These are phyloP conservation scores for Hygrocybe punicea DNA, from an alignment of 768 basidiomycete genomes.

Conservation along the genomic window DNA sequence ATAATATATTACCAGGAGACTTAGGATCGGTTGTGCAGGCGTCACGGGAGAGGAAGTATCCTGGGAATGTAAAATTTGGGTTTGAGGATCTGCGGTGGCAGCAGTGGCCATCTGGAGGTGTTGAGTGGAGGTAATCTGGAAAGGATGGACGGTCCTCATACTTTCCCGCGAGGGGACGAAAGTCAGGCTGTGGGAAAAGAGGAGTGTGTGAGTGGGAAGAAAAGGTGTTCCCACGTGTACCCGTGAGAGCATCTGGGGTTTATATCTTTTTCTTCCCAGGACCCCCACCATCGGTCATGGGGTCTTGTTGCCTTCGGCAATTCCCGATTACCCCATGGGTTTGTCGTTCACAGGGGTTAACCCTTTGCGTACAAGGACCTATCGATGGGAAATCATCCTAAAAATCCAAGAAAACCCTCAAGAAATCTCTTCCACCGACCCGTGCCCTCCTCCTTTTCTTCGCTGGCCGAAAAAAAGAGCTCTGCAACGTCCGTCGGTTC, in stretches of 20 bases:
- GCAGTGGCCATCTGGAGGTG: slow-evolving; percentile 1
- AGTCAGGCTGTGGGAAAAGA: slow-evolving; percentile 1
- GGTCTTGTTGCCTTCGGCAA: background rate
- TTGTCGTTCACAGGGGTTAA: background rate
- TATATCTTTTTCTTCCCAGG: slow-evolving; percentile 2
- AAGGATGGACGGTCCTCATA: slow-evolving; percentile 14
- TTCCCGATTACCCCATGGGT: background rate
- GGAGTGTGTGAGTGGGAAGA: slow-evolving; percentile 1
- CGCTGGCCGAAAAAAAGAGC: slow-evolving; percentile 12
- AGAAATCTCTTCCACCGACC: background rate
- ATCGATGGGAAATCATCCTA: too few species aligned
- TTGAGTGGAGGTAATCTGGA: slow-evolving; percentile 26
- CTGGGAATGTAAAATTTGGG: background rate
- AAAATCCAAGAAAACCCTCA: background rate
- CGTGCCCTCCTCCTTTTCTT: too few species aligned
- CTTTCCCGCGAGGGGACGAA: background rate
- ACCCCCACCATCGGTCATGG: background rate
- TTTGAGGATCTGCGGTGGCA: background rate
- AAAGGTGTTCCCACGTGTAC: slow-evolving; percentile 1
- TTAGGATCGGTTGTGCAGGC: background rate
- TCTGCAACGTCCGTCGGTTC: background rate
- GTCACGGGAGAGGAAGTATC: background rate
- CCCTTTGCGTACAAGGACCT: background rate
- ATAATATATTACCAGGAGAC: slow-evolving; percentile 13
- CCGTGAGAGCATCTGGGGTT: slow-evolving; percentile 1